phyloP scores from a whole-genome alignment of 2,329 filamentous ascomycete genomes.

The Orbilia quercus region DNA sequence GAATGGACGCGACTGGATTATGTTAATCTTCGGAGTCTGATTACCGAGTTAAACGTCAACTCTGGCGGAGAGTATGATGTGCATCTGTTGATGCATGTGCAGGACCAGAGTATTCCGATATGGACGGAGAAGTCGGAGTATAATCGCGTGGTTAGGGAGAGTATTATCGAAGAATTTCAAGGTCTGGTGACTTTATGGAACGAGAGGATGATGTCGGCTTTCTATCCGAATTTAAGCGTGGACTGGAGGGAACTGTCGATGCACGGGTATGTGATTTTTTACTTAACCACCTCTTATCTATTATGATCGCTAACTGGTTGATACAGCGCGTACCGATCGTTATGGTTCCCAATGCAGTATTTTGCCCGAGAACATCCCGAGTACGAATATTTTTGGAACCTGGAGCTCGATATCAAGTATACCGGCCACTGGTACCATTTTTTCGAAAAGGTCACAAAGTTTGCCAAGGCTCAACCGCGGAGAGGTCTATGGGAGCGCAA shows the following conservation, averaged over 20 bases:
- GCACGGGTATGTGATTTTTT: conserved; percentile 69
- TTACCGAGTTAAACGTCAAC: conserved; percentile 81
- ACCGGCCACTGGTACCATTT: conserved; percentile 86
- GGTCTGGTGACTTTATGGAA: conserved; percentile 93
- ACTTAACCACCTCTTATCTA: too few relatives aligned
- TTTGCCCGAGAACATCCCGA: conserved; percentile 89
- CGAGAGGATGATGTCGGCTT: conserved; percentile 87
- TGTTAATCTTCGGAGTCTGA: conserved; percentile 83
- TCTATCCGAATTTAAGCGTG: conserved; percentile 87
- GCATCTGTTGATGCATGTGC: conserved; percentile 85
- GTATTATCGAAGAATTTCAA: conserved; percentile 84
- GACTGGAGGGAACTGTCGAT: conserved; percentile 75
- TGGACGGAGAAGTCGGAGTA: conserved; percentile 80
- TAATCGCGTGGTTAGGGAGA: conserved; percentile 73
- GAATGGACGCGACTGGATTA: conserved; percentile 82
- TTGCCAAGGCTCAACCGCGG: conserved; percentile 78
- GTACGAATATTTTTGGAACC: conserved; percentile 92
- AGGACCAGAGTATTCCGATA: conserved; percentile 78
- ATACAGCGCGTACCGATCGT: conserved; percentile 78
- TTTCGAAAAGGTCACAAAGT: conserved; percentile 75
- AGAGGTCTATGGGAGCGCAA: conserved; percentile 86
- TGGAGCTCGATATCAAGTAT: conserved; percentile 93
- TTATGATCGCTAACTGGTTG: neutral
- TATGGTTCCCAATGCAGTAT: conserved; percentile 94
- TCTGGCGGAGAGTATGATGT: conserved; percentile 89